These are phyloP conservation scores for Irpex lacteus DNA, from an alignment of 1,284 basidiomycete species.

Conservation along the genomic window DNA sequence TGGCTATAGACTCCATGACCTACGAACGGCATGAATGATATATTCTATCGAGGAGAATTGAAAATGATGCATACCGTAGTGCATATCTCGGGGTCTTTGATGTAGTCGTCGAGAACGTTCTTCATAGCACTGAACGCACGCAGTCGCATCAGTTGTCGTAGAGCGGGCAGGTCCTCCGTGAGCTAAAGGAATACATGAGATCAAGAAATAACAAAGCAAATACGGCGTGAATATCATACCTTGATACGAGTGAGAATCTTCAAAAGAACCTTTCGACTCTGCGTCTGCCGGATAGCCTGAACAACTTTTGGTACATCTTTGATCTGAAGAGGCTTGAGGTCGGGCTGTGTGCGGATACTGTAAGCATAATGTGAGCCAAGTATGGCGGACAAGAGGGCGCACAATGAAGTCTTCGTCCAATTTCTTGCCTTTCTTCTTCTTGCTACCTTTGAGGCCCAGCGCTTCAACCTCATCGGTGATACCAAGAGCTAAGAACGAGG, in stretches of 20 bases:
- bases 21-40: slow-evolving; percentile 26
- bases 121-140: slow-evolving; percentile 94
- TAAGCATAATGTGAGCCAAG: neutral
- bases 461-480: slow-evolving; percentile 89
- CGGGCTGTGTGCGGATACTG: slow-evolving; percentile 41
- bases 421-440: slow-evolving; percentile 89
- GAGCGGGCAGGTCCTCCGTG: slow-evolving; percentile 77
- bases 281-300: slow-evolving; percentile 88
- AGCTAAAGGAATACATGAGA: slow-evolving; percentile 48
- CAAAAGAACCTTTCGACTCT: slow-evolving; percentile 78
- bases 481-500: slow-evolving; percentile 72
- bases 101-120: slow-evolving; percentile 82
- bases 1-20: slow-evolving; percentile 73
- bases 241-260: slow-evolving; percentile 87
- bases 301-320: slow-evolving; percentile 90
- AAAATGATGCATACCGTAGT: slow-evolving; percentile 48
- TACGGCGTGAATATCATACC: slow-evolving; percentile 37
- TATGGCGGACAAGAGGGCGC: slow-evolving; percentile 19
- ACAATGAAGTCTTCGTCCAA: slow-evolving; percentile 93
- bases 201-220: neutral
- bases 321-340: slow-evolving; percentile 71
- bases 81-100: slow-evolving; percentile 71
- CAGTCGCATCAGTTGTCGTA: slow-evolving; percentile 87
- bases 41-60: neutral
- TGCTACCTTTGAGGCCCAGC: slow-evolving; percentile 80